Evolutionary conservation across 441 rosid species (phyloP).

Genomic region (Bocquillonia castaneifolia): DNA sequence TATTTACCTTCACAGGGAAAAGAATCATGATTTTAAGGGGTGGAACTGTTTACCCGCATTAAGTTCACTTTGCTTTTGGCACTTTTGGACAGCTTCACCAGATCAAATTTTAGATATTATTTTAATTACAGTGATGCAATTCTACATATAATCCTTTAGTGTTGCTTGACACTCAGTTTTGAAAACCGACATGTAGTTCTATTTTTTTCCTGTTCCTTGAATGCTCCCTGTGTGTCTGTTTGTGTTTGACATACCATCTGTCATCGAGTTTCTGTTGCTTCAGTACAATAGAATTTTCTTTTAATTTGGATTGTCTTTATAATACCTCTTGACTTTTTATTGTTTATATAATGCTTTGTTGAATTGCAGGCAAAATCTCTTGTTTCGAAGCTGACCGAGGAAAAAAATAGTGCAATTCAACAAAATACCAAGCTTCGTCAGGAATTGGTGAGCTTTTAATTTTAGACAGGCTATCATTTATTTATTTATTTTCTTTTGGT

Average conservation of each 20-base stretch:
- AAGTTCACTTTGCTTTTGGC: neutral
- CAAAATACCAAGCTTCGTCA: slow-evolving; percentile 60
- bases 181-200: neutral
- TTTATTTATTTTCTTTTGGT: neutral
- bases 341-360: slow-evolving; percentile 13
- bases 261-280: neutral
- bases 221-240: neutral
- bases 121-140: neutral
- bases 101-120: too few relatives aligned
- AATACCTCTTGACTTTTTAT: slow-evolving; percentile 15
- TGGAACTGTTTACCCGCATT: neutral
- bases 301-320: neutral
- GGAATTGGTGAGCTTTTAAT: slow-evolving; percentile 56
- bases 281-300: neutral
- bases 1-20: too few relatives aligned
- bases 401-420: slow-evolving; percentile 58
- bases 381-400: slow-evolving; percentile 64
- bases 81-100: too few relatives aligned
- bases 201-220: neutral
- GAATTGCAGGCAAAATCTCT: slow-evolving; percentile 52
- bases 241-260: neutral
- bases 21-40: neutral
- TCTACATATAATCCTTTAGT: neutral
- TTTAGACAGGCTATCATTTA: neutral
- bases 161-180: neutral